A percentile compares a stretch with the other conserved stretches of the same genome.
Evolutionary conservation across 2,329 filamentous ascomycete species (phyloP).

Genomic region (Neofusicoccum umdonicola): DNA sequence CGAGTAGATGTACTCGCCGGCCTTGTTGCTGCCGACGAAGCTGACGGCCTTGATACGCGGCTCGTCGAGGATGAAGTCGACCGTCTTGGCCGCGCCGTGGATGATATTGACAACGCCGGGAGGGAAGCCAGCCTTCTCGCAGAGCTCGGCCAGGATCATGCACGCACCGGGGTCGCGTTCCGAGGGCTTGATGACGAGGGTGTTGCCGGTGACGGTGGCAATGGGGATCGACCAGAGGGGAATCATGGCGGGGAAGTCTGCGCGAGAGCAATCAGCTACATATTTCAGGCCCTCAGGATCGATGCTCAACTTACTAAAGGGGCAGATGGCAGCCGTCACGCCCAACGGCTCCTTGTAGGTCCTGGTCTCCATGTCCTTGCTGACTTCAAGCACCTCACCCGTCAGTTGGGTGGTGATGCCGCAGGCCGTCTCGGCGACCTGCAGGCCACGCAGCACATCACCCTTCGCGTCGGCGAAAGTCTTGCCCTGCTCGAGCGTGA

Average conservation of each 20-base stretch:
- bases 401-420: constrained; percentile 78
- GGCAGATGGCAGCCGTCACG: constrained; percentile 80
- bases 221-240: constrained; percentile 88
- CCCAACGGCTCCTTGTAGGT: constrained; percentile 79
- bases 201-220: constrained; percentile 80
- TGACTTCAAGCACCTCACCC: constrained; percentile 79
- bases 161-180: constrained; percentile 80
- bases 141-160: constrained; percentile 81
- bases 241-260: constrained; percentile 90
- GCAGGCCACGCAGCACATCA: constrained; percentile 76
- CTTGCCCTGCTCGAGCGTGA: constrained; percentile 86
- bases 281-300: background rate
- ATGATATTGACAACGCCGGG: constrained; percentile 79
- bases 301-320: constrained; percentile 64
- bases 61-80: constrained; percentile 84
- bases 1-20: constrained; percentile 80
- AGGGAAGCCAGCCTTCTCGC: constrained; percentile 77
- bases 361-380: constrained; percentile 87
- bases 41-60: constrained; percentile 81
- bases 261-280: background rate
- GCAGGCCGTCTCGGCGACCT: constrained; percentile 81
- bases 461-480: constrained; percentile 80
- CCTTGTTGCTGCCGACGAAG: constrained; percentile 85
- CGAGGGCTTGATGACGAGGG: constrained; percentile 79
- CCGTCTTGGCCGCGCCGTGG: constrained; percentile 75